Evolutionary conservation across 2,329 filamentous ascomycete species (phyloP).

Genomic region (Chrysoporthe puriensis): DNA sequence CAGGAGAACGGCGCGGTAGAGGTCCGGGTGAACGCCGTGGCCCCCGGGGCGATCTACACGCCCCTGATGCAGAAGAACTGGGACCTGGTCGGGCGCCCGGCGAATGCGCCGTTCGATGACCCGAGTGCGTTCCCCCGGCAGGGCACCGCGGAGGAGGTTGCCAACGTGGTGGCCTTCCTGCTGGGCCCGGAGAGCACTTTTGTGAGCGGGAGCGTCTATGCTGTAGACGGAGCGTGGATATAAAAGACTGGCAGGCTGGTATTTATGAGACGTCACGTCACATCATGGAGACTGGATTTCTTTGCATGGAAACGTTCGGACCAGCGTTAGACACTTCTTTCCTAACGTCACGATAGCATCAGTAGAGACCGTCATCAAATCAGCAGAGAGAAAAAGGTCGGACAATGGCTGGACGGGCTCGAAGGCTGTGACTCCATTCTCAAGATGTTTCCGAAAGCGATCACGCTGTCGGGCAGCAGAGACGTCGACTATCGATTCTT

Average conservation of each 20-base stretch:
- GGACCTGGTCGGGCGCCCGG: slow-evolving; percentile 40
- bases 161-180: slow-evolving; percentile 51
- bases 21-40: slow-evolving; percentile 51
- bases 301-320: not conserved
- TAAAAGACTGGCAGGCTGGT: not conserved
- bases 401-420: not conserved
- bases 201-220: slow-evolving; percentile 50
- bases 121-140: slow-evolving; percentile 47
- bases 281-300: not conserved
- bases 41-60: slow-evolving; percentile 54
- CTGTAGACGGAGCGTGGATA: slow-evolving; percentile 49
- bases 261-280: not conserved
- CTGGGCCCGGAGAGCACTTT: slow-evolving; percentile 51
- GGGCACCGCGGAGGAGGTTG: slow-evolving; percentile 53
- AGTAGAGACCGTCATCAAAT: not conserved
- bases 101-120: slow-evolving; percentile 46
- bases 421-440: not conserved
- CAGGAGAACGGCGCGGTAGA: slow-evolving; percentile 47
- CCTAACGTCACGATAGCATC: not conserved
- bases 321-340: not conserved
- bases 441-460: not conserved
- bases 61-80: slow-evolving; percentile 52
- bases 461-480: not conserved
- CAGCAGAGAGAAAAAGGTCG: not conserved
- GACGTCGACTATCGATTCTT: not conserved